Base-by-base conservation (phyloP, 257 asterid species). In the Mitragyna speciosa region DNA sequence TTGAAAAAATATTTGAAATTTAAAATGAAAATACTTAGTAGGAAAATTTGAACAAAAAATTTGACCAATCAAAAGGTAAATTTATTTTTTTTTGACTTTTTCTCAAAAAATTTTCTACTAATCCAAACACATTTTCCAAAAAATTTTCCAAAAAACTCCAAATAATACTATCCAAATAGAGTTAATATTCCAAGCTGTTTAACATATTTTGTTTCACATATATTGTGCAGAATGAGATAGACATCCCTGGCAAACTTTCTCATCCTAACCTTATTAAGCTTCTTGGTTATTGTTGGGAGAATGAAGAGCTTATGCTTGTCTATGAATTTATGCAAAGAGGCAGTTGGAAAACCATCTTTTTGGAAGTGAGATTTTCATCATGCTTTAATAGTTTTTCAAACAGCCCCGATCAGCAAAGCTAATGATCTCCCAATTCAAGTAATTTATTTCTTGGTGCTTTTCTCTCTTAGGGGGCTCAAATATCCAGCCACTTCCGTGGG, bases 311-410 rank as follows among this genome's bases (percentile, higher is more conserved):
- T n/a, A 88, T 92, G 49, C 95, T 94, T 54, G 94, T 92, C 70
- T 90, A 92, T 45, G 97, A 94, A 68, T 92, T 88, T 85, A 91
- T 94, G 94, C 92, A 87, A 16, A 92, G 89, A 71, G 98, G 97
- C 75, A 94, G 97, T 96, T 94, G 77, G 96, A 90, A 90, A 91
- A 94, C 85, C 98, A 92, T 82, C 94, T 94, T 4, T 94, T 90
- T 82, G 93, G 97, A 86, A 94, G 98, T 94, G 87, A 90, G 97
- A 54, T 45, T 33, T n/a, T 33, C 30, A 51, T 79, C 59, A 24
- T 39, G 36, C 59, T 63, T 76, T 30, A 69, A 56, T 20, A 41
- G 58, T 75, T 26, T 76, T 20, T n/a, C 36, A 12, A 45, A 52
- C 51, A 39, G 39, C 39, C 26, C 19, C 36, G 12, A 45, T 43